Evolutionary conservation across 129 eudicot species (phyloP), one percentile per base, ranked within the genome.

Genomic region (Flaveria trinervia): DNA sequence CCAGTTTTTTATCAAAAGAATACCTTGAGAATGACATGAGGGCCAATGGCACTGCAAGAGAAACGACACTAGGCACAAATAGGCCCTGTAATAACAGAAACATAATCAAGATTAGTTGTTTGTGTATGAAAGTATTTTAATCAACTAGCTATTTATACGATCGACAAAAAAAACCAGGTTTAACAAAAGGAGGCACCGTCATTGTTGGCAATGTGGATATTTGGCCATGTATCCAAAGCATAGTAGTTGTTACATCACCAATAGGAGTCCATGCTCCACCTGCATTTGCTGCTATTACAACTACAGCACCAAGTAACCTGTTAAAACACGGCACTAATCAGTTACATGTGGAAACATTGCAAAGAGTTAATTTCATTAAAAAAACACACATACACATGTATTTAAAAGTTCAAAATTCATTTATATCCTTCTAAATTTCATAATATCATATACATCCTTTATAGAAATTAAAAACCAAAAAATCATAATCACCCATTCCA

Each of bases 161-260:
- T 68, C 33, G 7, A 56, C 18, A 14, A 65, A 45, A 45, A 33
- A n/a, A 57, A 68, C 0, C 4, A 72, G 33, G 45, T 70, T 68
- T n/a, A 59, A 51, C 49, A 20, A 41, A 4, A 4, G 65, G 3
- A 30, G 80, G 74, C 41, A 93, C 98, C 92, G 88, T 84, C 93
- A 94, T 91, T 65, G 98, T 94, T 77, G 75, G 96, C 85, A 91
- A 56, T 39, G 98, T 94, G 72, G 96, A 77, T 79, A 94, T 87
- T 86, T 94, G 98, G 81, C 98, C 98, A 77, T 94, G 98, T 80
- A 94, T 94, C 98, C 98, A 94, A 54, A 94, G 93, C 98, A 94
- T 94, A 70, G 98, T 94, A 41, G 98, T 94, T 12, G 98, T 94
- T 74, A 94, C 98, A 82, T 94, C 98, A 78, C 98, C 98, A 72